These are phyloP conservation scores for Pseudogymnoascus sp. DNA, from an alignment of 2,329 filamentous ascomycete species.

Conservation along the genomic window DNA sequence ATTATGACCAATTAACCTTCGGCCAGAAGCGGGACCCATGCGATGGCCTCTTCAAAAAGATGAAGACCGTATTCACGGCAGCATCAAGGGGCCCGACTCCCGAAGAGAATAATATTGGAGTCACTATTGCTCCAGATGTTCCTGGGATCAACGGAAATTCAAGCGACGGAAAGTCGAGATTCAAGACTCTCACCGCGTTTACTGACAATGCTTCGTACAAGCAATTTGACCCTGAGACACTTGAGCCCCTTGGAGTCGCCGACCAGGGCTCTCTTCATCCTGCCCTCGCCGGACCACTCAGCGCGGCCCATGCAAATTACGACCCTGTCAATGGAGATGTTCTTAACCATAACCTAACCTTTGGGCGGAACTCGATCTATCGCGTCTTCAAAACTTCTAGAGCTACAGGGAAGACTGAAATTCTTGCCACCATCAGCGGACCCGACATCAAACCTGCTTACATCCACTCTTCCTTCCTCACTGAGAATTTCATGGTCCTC, in stretches of 20 bases:
- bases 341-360: slow-evolving; percentile 74
- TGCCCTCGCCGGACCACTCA: slow-evolving; percentile 58
- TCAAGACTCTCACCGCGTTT: slow-evolving; percentile 21
- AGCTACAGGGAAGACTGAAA: slow-evolving; percentile 56
- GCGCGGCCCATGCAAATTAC: slow-evolving; percentile 64
- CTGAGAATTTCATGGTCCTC: slow-evolving; percentile 62
- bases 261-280: slow-evolving; percentile 59
- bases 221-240: slow-evolving; percentile 59
- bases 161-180: slow-evolving; percentile 16
- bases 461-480: slow-evolving; percentile 77
- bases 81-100: slow-evolving; percentile 21
- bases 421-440: slow-evolving; percentile 60
- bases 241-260: slow-evolving; percentile 64
- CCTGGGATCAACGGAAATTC: slow-evolving; percentile 43
- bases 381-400: slow-evolving; percentile 62
- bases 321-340: slow-evolving; percentile 69
- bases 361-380: slow-evolving; percentile 54
- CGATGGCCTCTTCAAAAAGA: slow-evolving; percentile 64
- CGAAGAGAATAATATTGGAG: slow-evolving; percentile 51
- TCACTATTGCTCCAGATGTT: slow-evolving; percentile 59
- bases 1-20: slow-evolving; percentile 54
- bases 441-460: slow-evolving; percentile 54
- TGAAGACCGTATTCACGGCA: slow-evolving; percentile 52
- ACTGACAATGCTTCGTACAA: slow-evolving; percentile 54
- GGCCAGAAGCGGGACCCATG: slow-evolving; percentile 69